phyloP scores from a whole-genome alignment of 768 basidiomycete genomes.

The Pleurotus sapidus region DNA sequence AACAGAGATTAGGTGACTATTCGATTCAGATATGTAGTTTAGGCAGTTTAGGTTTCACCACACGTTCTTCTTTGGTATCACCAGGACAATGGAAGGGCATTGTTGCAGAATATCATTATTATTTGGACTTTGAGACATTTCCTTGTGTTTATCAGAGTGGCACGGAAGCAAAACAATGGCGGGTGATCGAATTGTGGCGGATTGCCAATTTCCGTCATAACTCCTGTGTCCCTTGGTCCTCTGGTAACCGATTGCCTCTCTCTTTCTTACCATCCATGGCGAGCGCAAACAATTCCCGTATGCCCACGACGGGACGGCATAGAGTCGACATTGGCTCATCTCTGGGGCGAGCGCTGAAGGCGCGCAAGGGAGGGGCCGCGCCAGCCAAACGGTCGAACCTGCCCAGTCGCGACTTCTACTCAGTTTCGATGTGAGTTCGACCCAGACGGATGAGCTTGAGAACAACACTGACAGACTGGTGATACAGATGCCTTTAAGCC shows the following conservation, averaged over 20 bases:
- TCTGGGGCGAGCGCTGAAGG: slow-evolving; percentile 62
- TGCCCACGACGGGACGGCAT: slow-evolving; percentile 57
- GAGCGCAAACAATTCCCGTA: slow-evolving; percentile 42
- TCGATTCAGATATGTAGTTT: slow-evolving; percentile 22
- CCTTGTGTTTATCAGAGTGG: slow-evolving; percentile 1
- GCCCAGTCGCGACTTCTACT: slow-evolving; percentile 70
- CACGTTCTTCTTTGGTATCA: too few relatives aligned
- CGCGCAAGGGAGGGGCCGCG: slow-evolving; percentile 52
- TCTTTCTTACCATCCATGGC: slow-evolving; percentile 34
- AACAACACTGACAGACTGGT: background rate
- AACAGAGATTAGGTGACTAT: slow-evolving; percentile 22
- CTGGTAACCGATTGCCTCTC: background rate
- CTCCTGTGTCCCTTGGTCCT: background rate
- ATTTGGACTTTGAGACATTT: background rate
- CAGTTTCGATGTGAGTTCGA: slow-evolving; percentile 66
- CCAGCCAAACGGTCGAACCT: slow-evolving; percentile 38
- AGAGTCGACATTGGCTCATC: slow-evolving; percentile 61
- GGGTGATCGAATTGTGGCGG: background rate
- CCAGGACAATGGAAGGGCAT: background rate
- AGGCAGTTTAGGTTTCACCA: background rate
- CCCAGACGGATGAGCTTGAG: background rate
- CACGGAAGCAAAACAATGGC: slow-evolving; percentile 5
- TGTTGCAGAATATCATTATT: background rate
- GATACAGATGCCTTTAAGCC: slow-evolving; percentile 74
- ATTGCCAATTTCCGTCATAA: background rate